A percentile compares a stretch with the other conserved stretches of the same genome.
Evolutionary conservation across 108 stramenopile species (phyloP).

Genomic region (Pseudonitzschia delicatissima): DNA sequence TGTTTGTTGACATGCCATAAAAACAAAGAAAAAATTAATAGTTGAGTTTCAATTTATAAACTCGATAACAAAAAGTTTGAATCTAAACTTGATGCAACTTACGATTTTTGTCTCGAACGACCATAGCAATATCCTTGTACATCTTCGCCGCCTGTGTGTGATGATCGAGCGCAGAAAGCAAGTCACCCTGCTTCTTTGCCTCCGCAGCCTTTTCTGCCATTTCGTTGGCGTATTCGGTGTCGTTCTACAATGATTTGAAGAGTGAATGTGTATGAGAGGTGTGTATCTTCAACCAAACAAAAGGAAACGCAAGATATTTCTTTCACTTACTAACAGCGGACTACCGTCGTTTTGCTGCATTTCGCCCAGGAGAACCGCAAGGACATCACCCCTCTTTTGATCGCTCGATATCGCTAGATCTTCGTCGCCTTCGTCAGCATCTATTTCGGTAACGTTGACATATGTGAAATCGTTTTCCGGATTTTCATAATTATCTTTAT

Average conservation of each 20-base stretch:
- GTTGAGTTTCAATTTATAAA: not conserved
- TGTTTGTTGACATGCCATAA: not conserved
- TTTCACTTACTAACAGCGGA: conserved; percentile 23
- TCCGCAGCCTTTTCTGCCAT: conserved; percentile 30
- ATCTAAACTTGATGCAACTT: conserved; percentile 8
- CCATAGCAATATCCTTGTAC: conserved; percentile 39
- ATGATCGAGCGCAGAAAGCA: conserved; percentile 32
- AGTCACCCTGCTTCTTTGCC: conserved; percentile 33
- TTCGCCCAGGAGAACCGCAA: conserved; percentile 34
- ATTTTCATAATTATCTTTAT: conserved; percentile 5
- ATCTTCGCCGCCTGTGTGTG: conserved; percentile 44
- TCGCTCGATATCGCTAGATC: conserved; percentile 12
- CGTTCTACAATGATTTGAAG: conserved; percentile 2
- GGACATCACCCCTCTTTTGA: conserved; percentile 27
- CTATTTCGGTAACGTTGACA: conserved; percentile 44
- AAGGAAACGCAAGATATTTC: not conserved
- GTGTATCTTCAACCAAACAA: not conserved
- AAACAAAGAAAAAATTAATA: not conserved
- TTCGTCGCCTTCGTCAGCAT: conserved; percentile 36
- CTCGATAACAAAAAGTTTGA: not conserved
- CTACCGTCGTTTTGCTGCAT: conserved; percentile 16
- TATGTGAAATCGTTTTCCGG: conserved; percentile 48
- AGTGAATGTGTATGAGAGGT: not conserved
- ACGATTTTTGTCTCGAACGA: conserved; percentile 34
- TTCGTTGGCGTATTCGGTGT: conserved; percentile 32